phyloP scores from a whole-genome alignment of 257 asterid genomes.

The Euphrasia confusa region DNA sequence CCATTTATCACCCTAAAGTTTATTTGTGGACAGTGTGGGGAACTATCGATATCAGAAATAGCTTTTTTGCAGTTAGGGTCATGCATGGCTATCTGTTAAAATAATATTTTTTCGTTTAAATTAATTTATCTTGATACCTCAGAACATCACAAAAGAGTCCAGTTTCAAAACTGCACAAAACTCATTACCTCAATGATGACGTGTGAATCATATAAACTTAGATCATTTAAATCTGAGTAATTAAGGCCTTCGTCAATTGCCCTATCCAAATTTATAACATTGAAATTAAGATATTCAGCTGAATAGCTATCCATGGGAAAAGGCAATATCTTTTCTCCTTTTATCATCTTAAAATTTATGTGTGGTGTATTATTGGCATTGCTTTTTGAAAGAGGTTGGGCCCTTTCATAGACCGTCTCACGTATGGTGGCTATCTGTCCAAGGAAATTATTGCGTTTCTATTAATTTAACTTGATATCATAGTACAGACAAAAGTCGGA shows the following conservation, averaged over 20 bases:
- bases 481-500: neutral
- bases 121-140: neutral
- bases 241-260: too few species aligned
- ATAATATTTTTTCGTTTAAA: neutral
- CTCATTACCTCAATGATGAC: neutral
- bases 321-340: conserved; percentile 21
- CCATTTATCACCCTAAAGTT: neutral
- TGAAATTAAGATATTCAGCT: too few species aligned
- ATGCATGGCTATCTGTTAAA: neutral
- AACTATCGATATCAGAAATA: neutral
- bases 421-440: conserved; percentile 15
- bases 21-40: neutral
- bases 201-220: neutral
- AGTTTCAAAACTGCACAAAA: neutral
- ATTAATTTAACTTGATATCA: neutral
- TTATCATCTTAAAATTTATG: conserved; percentile 17
- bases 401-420: conserved; percentile 13
- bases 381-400: neutral
- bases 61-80: neutral
- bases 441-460: neutral
- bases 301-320: conserved; percentile 21
- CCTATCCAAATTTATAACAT: too few species aligned
- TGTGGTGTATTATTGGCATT: conserved; percentile 7
- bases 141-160: neutral
- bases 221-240: conserved; percentile 7